These are phyloP conservation scores for Talaromyces sp. DNA, from an alignment of 2,329 filamentous ascomycete species.

Conservation along the genomic window DNA sequence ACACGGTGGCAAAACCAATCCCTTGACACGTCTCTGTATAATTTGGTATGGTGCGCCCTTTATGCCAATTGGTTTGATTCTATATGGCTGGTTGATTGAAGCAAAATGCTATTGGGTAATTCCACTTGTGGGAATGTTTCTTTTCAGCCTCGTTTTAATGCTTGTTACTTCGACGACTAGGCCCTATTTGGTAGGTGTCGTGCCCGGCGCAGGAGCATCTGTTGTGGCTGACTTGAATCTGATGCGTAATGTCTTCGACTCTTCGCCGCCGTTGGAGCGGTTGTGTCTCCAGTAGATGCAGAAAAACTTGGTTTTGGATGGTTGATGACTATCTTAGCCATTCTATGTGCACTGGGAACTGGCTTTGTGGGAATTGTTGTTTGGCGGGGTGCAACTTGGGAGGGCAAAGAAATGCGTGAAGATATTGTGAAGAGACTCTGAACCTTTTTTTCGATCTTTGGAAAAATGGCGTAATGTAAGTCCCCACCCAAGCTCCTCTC, in stretches of 20 bases:
- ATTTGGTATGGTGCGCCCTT: not conserved
- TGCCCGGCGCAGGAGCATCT: slow-evolving; percentile 16
- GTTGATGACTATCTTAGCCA: not conserved
- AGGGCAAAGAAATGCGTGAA: not conserved
- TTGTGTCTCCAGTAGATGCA: not conserved
- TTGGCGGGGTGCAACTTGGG: not conserved
- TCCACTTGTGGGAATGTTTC: not conserved
- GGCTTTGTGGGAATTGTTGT: not conserved
- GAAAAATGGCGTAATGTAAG: not conserved
- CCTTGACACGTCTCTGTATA: not conserved
- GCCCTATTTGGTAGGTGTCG: slow-evolving; percentile 17
- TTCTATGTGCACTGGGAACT: not conserved
- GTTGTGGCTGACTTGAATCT: slow-evolving; percentile 20
- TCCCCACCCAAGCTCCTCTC: not conserved
- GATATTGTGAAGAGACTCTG: not conserved
- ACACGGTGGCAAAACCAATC: not conserved
- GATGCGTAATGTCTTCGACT: slow-evolving; percentile 15
- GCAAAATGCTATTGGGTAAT: not conserved
- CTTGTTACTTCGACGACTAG: slow-evolving; percentile 20
- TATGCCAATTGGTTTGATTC: slow-evolving; percentile 1
- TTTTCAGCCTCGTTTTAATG: slow-evolving; percentile 17
- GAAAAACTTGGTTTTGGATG: not conserved
- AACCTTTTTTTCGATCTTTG: not conserved
- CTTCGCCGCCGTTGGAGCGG: slow-evolving; percentile 15
- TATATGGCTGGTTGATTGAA: slow-evolving; percentile 1